phyloP scores from a whole-genome alignment of 441 rosid species.

The Isatis lusitanica region DNA sequence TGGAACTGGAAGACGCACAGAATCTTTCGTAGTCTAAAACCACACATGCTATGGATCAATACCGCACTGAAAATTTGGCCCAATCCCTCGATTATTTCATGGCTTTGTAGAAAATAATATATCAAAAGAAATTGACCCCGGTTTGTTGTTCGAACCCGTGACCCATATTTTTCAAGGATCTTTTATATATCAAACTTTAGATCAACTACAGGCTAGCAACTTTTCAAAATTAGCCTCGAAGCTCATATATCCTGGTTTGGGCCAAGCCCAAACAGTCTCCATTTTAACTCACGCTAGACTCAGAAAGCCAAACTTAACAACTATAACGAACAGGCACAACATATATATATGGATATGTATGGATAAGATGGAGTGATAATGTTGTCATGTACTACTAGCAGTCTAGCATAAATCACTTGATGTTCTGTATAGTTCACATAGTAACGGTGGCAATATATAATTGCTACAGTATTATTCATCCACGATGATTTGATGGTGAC shows the following conservation, averaged over 20 bases:
- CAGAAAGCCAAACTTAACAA: not conserved
- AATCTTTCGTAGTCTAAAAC: not conserved
- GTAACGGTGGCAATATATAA: too few relatives aligned
- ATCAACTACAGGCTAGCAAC: not conserved
- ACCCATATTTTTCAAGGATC: not conserved
- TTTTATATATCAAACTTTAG: not conserved
- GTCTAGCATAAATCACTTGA: too few relatives aligned
- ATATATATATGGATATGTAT: not conserved
- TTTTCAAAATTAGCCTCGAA: not conserved
- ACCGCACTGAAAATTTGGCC: not conserved
- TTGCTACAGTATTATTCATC: too few relatives aligned
- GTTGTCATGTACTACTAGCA: too few relatives aligned
- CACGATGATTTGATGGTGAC: too few relatives aligned
- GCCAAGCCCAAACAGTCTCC: constrained; percentile 1
- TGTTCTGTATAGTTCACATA: too few relatives aligned
- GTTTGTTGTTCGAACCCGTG: not conserved
- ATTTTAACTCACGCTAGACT: not conserved
- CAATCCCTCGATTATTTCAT: not conserved
- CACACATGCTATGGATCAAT: not conserved
- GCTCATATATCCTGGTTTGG: not conserved
- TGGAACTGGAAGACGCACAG: not conserved
- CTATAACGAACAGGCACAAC: not conserved
- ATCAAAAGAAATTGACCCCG: not conserved
- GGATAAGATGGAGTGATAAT: too few relatives aligned
- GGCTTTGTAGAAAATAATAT: not conserved